phyloP scores from a whole-genome alignment of 2,329 filamentous ascomycete genomes.

The Ophiostoma novo-ulmi region DNA sequence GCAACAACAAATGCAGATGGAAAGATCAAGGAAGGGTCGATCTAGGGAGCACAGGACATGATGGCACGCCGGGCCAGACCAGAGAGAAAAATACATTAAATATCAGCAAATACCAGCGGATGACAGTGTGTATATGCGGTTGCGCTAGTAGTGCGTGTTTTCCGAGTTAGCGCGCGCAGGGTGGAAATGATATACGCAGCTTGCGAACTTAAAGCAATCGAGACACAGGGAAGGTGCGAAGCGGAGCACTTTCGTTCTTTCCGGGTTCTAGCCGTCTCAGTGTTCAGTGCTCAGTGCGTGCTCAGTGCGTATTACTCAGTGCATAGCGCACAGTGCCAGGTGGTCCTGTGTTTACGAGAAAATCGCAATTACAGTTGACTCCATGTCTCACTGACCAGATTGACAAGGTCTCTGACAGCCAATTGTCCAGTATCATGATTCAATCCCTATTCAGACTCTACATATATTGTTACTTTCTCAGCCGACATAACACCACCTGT shows the following conservation, averaged over 20 bases:
- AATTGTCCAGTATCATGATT: neutral
- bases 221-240: conserved; percentile 13
- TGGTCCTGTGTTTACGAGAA: conserved; percentile 3
- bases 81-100: neutral
- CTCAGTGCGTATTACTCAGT: neutral
- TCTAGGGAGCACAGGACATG: neutral
- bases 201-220: neutral
- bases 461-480: neutral
- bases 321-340: neutral
- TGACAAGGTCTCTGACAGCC: neutral
- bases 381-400: conserved; percentile 3
- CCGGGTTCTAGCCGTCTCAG: neutral
- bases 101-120: neutral
- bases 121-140: neutral
- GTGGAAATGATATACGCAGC: conserved; percentile 10
- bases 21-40: neutral
- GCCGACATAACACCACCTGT: neutral
- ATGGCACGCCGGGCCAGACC: neutral
- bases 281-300: neutral
- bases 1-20: conserved; percentile 5
- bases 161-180: conserved; percentile 13
- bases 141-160: conserved; percentile 13
- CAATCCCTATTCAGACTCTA: neutral
- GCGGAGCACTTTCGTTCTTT: conserved; percentile 13
- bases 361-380: conserved; percentile 8